Conservation (phyloP, 2,329 filamentous ascomycete species). For the Fusarium verrucosum region DNA sequence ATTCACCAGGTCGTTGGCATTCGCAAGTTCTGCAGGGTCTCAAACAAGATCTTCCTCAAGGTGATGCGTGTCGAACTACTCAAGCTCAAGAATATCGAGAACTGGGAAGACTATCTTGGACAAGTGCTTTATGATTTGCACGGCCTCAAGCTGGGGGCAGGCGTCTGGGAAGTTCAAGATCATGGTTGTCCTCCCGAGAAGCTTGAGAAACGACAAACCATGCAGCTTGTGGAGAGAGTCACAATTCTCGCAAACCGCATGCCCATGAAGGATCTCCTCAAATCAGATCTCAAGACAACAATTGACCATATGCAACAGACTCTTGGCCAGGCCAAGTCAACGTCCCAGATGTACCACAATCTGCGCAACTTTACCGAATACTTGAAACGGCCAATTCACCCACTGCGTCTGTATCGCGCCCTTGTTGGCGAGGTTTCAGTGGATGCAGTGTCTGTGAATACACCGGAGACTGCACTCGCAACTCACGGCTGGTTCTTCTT, state of each 20-base stretch:
- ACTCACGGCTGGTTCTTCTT: conserved; percentile 92
- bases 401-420: conserved; percentile 80
- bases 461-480: conserved; percentile 75
- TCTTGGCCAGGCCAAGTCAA: conserved; percentile 80
- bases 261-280: conserved; percentile 89
- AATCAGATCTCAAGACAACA: conserved; percentile 87
- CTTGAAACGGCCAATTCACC: conserved; percentile 84
- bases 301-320: conserved; percentile 94
- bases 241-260: conserved; percentile 83
- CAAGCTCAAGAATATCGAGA: conserved; percentile 77
- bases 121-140: conserved; percentile 87
- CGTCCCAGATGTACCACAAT: conserved; percentile 86
- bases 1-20: conserved; percentile 86
- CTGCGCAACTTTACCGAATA: conserved; percentile 82
- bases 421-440: conserved; percentile 80
- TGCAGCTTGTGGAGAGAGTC: conserved; percentile 84
- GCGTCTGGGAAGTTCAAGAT: conserved; percentile 73
- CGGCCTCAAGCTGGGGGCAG: conserved; percentile 78
- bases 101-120: conserved; percentile 86
- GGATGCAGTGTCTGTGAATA: conserved; percentile 74
- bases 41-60: conserved; percentile 88
- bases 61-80: conserved; percentile 88
- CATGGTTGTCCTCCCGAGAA: conserved; percentile 82
- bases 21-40: conserved; percentile 84
- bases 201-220: conserved; percentile 81